Conservation (phyloP, 1,284 basidiomycete species). For the Fomitopsis palustris region DNA sequence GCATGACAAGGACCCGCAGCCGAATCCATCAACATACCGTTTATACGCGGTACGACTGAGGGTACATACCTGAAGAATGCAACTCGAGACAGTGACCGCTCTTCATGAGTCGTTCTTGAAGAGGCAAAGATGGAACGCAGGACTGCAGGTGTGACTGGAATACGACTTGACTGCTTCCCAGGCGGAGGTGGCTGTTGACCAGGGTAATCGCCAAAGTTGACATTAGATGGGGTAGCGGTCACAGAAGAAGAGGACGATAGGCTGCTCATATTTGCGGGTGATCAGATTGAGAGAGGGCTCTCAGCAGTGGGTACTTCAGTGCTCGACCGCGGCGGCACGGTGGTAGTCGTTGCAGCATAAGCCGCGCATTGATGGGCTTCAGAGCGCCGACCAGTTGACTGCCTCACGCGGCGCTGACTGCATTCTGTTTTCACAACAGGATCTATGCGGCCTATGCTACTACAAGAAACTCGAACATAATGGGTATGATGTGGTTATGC, state of each 20-base stretch:
- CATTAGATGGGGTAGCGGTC: conserved; percentile 21
- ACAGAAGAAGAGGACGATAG: conserved; percentile 25
- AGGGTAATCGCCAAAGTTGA: conserved; percentile 17
- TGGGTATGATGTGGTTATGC: background rate
- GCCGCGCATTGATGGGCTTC: background rate
- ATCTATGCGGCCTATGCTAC: background rate
- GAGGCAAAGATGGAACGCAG: conserved; percentile 80
- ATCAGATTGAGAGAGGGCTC: background rate
- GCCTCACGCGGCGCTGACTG: background rate
- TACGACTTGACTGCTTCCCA: conserved; percentile 42
- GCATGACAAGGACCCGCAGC: background rate
- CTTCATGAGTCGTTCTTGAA: conserved; percentile 72
- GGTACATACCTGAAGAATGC: conserved; percentile 75
- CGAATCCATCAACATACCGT: background rate
- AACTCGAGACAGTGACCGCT: conserved; percentile 74
- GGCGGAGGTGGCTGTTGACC: conserved; percentile 20
- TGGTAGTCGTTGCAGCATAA: background rate
- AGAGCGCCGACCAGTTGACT: background rate
- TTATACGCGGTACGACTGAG: background rate
- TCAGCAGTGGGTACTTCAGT: background rate
- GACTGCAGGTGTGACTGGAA: conserved; percentile 78
- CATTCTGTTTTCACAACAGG: background rate
- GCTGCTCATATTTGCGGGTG: conserved; percentile 18
- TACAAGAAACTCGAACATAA: background rate
- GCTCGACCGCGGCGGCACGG: background rate